These are phyloP conservation scores for Metschnikowia baotianmanensis DNA, from an alignment of 805 yeast species.

Conservation along the genomic window DNA sequence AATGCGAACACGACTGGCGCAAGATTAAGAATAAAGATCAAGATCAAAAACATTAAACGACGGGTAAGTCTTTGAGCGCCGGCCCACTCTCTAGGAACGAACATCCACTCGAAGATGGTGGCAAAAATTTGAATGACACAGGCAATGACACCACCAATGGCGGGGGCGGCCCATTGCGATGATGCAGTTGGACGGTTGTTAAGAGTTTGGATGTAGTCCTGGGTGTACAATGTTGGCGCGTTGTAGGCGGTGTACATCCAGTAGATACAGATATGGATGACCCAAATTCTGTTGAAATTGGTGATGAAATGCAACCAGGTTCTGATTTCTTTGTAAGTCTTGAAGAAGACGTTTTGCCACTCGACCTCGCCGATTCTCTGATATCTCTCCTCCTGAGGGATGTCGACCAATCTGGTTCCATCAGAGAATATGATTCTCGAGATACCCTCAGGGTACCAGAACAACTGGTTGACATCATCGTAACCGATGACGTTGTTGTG, in stretches of 20 bases:
- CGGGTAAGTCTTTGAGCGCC: conserved; percentile 97
- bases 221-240: conserved; percentile 88
- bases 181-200: conserved; percentile 89
- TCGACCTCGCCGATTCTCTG: conserved; percentile 85
- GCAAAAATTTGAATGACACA: conserved; percentile 78
- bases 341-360: conserved; percentile 85
- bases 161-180: conserved; percentile 88
- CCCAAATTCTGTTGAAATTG: conserved; percentile 89
- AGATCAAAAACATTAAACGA: conserved; percentile 72
- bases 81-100: conserved; percentile 98
- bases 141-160: conserved; percentile 91
- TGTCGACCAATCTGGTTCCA: conserved; percentile 86
- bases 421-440: conserved; percentile 88
- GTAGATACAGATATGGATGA: conserved; percentile 81
- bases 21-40: conserved; percentile 67
- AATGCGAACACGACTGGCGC: conserved; percentile 86
- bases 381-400: conserved; percentile 88
- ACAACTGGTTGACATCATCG: conserved; percentile 97
- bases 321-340: conserved; percentile 73
- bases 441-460: conserved; percentile 99
- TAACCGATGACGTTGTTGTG: conserved; percentile 84
- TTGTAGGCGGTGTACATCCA: conserved; percentile 96
- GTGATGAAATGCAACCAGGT: conserved; percentile 73
- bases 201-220: conserved; percentile 75
- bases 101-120: conserved; percentile 88